Evolutionary conservation across 306 rosid species (phyloP), one percentile per base, ranked within the genome.

Genomic region (Cicer pinnatifidum): DNA sequence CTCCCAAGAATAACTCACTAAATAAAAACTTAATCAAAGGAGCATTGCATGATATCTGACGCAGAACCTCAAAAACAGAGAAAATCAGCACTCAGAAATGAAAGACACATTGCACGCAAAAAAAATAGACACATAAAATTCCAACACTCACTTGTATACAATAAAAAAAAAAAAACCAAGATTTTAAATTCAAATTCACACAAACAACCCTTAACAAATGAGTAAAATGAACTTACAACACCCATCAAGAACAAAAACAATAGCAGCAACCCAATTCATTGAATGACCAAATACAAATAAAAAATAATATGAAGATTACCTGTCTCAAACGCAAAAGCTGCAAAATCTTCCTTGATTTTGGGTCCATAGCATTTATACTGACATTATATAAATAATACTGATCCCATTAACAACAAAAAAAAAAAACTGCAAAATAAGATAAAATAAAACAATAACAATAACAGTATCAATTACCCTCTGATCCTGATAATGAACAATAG

Each of bases 291-390:
- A 19, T 6, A 13, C 2, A 60, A 5, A 2, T 12, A 28, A 28
- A 44, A 44, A 9, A 9, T 3, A 44, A 44, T 9, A 10, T 44
- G 5, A 44, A 9, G 0, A 3, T 37, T 87, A 91, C 97, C 92
- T 87, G 97, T 72, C 95, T 83, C 85, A 91, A 77, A 23, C 91
- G 86, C 78, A 91, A 60, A 66, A 91, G 95, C 83, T 87, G 92
- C 85, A 91, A 51, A 72, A 91, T 91, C 81, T 83, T 87, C 86
- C 83, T 85, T 33, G 88, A 85, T 81, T 84, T 85, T 0, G 95
- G 97, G 76, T 91, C 67, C 71, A 91, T 84, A 16, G 91, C 95
- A 87, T 91, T 89, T 82, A 91, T 89, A 80, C 94, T 88, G 85
- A 66, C 66, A 56, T 9, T 9, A 58, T 1, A 71, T 8, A 56